A percentile compares a stretch with the other conserved stretches of the same genome.
These are phyloP conservation scores for Diaporthe eres DNA, from an alignment of 2,329 filamentous ascomycete genomes.

Conservation along the genomic window DNA sequence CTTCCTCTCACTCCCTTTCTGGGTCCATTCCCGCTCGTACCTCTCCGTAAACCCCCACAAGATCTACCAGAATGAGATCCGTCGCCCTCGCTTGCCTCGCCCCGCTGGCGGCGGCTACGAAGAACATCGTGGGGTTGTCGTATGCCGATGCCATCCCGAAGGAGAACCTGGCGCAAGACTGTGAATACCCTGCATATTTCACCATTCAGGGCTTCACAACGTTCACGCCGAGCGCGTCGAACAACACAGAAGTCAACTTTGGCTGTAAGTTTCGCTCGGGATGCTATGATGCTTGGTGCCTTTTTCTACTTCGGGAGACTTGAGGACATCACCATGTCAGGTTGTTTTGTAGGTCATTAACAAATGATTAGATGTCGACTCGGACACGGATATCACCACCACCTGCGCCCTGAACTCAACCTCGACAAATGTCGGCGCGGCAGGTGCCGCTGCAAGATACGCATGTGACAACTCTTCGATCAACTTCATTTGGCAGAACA, in stretches of 20 bases:
- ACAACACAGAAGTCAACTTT: slow-evolving; percentile 56
- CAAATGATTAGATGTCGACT: slow-evolving; percentile 48
- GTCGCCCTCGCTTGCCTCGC: slow-evolving; percentile 30
- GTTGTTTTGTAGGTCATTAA: background rate
- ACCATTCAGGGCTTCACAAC: slow-evolving; percentile 55
- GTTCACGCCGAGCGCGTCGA: slow-evolving; percentile 49
- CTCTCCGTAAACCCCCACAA: background rate
- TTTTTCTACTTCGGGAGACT: background rate
- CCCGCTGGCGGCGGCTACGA: slow-evolving; percentile 38
- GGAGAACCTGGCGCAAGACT: slow-evolving; percentile 44
- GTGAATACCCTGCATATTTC: slow-evolving; percentile 56
- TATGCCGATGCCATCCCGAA: slow-evolving; percentile 32
- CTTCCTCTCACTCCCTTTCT: slow-evolving; percentile 2
- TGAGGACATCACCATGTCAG: background rate
- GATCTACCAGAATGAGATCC: slow-evolving; percentile 35
- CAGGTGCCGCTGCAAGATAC: slow-evolving; percentile 54
- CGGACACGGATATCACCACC: slow-evolving; percentile 56
- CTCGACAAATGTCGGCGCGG: slow-evolving; percentile 53
- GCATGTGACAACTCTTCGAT: slow-evolving; percentile 58
- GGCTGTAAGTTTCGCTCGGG: slow-evolving; percentile 46
- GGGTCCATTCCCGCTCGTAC: background rate
- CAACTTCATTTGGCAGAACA: slow-evolving; percentile 60
- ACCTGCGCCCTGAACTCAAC: slow-evolving; percentile 60
- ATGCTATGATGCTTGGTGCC: background rate
- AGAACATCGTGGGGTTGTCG: slow-evolving; percentile 4